A percentile compares a stretch with the other conserved stretches of the same genome.
These are phyloP conservation scores for Aspergillus coremiiformis DNA, from an alignment of 495 filamentous ascomycete genomes.

Conservation along the genomic window DNA sequence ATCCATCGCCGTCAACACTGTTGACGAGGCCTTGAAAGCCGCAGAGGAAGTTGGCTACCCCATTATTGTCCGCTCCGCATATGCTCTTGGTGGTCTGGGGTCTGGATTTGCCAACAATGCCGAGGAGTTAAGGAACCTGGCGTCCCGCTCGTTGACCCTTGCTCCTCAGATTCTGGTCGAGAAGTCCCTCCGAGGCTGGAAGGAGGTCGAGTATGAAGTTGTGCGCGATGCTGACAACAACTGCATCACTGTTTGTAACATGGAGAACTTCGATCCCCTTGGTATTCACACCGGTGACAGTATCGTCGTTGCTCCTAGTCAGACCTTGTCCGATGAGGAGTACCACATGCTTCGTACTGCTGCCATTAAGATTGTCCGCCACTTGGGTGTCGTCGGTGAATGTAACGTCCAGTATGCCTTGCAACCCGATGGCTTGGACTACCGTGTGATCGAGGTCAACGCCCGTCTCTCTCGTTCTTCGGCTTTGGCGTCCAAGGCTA, in stretches of 20 bases:
- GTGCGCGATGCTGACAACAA: constrained; percentile 94
- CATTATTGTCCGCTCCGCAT: constrained; percentile 96
- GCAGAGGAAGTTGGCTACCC: constrained; percentile 90
- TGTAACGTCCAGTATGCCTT: constrained; percentile 99
- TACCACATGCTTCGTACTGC: constrained; percentile 99
- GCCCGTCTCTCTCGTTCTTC: constrained; percentile 95
- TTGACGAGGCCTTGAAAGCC: constrained; percentile 76
- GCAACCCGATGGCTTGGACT: constrained; percentile 93
- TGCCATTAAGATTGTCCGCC: constrained; percentile 94
- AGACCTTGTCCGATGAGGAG: constrained; percentile 94
- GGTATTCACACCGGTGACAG: constrained; percentile 98
- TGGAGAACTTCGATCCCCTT: constrained; percentile 99
- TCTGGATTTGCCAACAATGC: constrained; percentile 93
- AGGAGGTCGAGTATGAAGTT: constrained; percentile 98
- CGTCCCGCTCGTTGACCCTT: constrained; percentile 86
- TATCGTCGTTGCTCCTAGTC: constrained; percentile 94
- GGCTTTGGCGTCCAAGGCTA: constrained; percentile 96
- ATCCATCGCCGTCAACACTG: constrained; percentile 79
- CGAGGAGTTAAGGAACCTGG: constrained; percentile 73
- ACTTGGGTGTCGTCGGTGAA: constrained; percentile 94
- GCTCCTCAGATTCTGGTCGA: constrained; percentile 95
- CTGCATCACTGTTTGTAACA: constrained; percentile 99
- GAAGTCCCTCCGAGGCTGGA: constrained; percentile 99
- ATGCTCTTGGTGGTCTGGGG: constrained; percentile 89
- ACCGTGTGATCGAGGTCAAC: constrained; percentile 99